Percentiles rank a stretch among this genome's conserved stretches.
phyloP scores from a whole-genome alignment of 1,284 basidiomycete species.

The Phenoliferia sp. region DNA sequence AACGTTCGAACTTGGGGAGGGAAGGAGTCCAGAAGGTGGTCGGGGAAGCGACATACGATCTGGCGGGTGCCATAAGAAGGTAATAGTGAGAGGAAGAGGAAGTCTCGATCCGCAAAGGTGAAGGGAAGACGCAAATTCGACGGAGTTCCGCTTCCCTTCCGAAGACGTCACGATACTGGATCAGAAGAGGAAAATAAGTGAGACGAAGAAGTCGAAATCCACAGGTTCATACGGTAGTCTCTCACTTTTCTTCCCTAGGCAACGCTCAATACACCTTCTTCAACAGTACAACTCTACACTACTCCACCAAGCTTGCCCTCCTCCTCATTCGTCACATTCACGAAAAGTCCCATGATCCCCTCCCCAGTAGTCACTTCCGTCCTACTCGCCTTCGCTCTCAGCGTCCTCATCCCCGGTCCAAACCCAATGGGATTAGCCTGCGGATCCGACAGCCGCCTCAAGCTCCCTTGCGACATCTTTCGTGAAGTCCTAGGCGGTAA shows the following conservation, averaged over 20 bases:
- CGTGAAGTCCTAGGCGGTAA: background rate
- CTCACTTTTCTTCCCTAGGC: too few species aligned
- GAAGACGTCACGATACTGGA: too few species aligned
- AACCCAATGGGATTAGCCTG: background rate
- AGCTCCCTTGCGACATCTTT: conserved; percentile 1
- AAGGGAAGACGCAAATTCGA: too few species aligned
- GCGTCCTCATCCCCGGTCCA: background rate
- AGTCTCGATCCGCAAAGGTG: background rate
- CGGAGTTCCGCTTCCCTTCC: too few species aligned
- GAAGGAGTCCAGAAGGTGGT: conserved; percentile 19
- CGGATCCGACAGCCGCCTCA: background rate
- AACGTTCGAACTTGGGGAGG: conserved; percentile 8
- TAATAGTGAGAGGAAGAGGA: background rate
- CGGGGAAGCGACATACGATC: background rate
- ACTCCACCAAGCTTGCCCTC: too few species aligned
- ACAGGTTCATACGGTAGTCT: too few species aligned
- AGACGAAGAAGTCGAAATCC: too few species aligned
- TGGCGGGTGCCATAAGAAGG: background rate
- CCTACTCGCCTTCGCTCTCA: background rate
- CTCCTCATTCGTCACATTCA: background rate
- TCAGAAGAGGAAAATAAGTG: too few species aligned
- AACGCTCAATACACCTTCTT: too few species aligned
- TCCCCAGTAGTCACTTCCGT: conserved; percentile 1
- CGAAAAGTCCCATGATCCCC: conserved; percentile 2
- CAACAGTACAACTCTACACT: too few species aligned